Percentiles rank a stretch among this genome's conserved stretches.
These are phyloP conservation scores for Malassezia restricta DNA, from an alignment of 1,284 basidiomycete genomes.

Conservation along the genomic window DNA sequence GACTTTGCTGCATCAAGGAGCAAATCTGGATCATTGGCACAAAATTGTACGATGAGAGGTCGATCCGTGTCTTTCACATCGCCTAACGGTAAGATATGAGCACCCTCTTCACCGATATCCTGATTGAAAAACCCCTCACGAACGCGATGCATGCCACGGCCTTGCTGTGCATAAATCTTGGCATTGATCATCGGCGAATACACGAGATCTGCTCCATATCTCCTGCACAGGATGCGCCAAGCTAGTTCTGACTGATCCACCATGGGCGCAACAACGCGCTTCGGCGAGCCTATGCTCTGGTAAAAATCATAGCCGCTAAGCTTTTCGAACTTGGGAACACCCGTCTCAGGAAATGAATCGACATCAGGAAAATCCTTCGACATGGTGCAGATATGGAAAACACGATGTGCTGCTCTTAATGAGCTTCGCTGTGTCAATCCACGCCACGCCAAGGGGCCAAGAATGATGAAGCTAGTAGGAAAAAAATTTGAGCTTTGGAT, in stretches of 20 bases:
- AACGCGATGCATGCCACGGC: slow-evolving; percentile 20
- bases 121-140: slow-evolving; percentile 27
- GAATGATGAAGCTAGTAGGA: no score
- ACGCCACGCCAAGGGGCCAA: no score
- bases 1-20: slow-evolving; percentile 48
- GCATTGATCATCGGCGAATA: slow-evolving; percentile 99
- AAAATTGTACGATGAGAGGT: slow-evolving; percentile 85
- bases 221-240: slow-evolving; percentile 75
- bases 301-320: slow-evolving; percentile 72
- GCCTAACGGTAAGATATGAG: slow-evolving; percentile 54
- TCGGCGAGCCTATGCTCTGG: slow-evolving; percentile 65
- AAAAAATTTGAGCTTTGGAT: no score
- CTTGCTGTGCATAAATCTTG: slow-evolving; percentile 57
- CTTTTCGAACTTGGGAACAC: slow-evolving; percentile 49
- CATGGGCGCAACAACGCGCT: slow-evolving; percentile 87
- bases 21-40: slow-evolving; percentile 71
- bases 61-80: slow-evolving; percentile 53
- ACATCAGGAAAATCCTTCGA: slow-evolving; percentile 5
- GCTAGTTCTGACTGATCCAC: slow-evolving; percentile 84
- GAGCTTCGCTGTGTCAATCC: no score
- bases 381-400: no score
- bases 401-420: no score
- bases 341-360: slow-evolving; percentile 34
- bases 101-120: slow-evolving; percentile 27
- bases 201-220: slow-evolving; percentile 67